Evolutionary conservation across 306 rosid genomes (phyloP), one percentile per base, ranked within the genome.

Genomic region (Parietaria judaica): DNA sequence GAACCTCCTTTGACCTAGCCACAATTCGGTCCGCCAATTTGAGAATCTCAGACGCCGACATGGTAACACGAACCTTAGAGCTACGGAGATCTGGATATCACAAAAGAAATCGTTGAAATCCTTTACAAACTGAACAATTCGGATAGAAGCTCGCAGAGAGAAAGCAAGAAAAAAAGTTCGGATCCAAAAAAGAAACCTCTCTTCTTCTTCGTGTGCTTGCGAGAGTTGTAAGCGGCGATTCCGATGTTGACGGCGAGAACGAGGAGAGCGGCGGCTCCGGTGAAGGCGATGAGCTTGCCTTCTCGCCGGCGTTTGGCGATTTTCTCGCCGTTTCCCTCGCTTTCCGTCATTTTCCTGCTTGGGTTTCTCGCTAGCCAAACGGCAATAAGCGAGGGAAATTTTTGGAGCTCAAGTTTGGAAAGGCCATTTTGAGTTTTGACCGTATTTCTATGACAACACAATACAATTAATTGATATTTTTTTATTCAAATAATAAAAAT

Each of bases 181-280:
- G 7, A 3, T 39, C 7, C 44, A 49, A 49, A 55, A 15, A 41
- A 11, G 11, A 56, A 8, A 92, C 98, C 95, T 82, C 68, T 82
- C 76, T 79, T 88, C 55, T 78, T 82, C 56, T 71, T 78, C 68
- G 62, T 78, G 45, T 70, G 81, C 57, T 59, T 69, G 34, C 38
- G 81, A 61, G 78, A 70, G 76, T 74, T 82, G 74, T 83, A 55
- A 47, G 82, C 95, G 53, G 83, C 14, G 71, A 91, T 50, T 12
- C 79, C 89, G 63, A 91, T 66, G 76, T 88, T 88, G 41, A 69
- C 82, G 4, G 88, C 89, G 12, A 91, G 73, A 52, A 86, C 88
- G 16, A 88, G 61, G 60, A 83, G 73, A 48, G 98, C 96, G 6
- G 95, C 92, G 59, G 84, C 82, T 56, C 98, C 98, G 74, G 92